Evolutionary conservation across 306 rosid genomes (phyloP), one percentile per base, ranked within the genome.

Genomic region (Prunus salicina): DNA sequence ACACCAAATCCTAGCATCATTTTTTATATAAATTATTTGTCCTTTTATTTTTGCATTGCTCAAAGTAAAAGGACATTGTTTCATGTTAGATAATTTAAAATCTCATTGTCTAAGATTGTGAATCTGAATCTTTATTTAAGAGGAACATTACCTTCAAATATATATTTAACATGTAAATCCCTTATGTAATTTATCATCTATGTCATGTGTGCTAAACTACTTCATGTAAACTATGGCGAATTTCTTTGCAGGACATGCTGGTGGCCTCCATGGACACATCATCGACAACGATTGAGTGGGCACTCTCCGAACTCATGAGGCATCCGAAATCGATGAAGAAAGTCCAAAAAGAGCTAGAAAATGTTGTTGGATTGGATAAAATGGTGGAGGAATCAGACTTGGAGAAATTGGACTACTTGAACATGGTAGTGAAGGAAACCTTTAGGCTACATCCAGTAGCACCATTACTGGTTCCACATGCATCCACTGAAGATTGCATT

Each of bases 211-310:
- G 51, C 16, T 47, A 47, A 4, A 12, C 51, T 46, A 11, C 11
- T 62, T 32, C 38, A 32, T 1, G 38, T 5, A 5, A 32, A 32
- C 7, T 38, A 38, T 38, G 43, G 43, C 1, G 9, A 51, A 51
- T 51, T 51, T 51, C 8, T n/a, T 24, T 43, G 71, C 19, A 67
- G 56, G 72, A 46, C 56, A 22, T 68, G 34, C 57, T 68, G 1
- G 34, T 2, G 3, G 55, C 11, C 22, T 46, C 72, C 8, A 68
- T 68, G 57, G 72, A 68, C 72, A 68, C 57, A 1, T 68, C 57
- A 18, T 19, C 72, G 3, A 46, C 72, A 68, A 24, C 72, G 22
- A 2, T 67, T 5, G 72, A 67, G 38, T 67, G 72, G 72, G 72
- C 72, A 3, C 38, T 68, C 41, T 45, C 57, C 0, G 57, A 68